phyloP scores from a whole-genome alignment of 2,329 filamentous ascomycete species.

The Colletotrichum scovillei region DNA sequence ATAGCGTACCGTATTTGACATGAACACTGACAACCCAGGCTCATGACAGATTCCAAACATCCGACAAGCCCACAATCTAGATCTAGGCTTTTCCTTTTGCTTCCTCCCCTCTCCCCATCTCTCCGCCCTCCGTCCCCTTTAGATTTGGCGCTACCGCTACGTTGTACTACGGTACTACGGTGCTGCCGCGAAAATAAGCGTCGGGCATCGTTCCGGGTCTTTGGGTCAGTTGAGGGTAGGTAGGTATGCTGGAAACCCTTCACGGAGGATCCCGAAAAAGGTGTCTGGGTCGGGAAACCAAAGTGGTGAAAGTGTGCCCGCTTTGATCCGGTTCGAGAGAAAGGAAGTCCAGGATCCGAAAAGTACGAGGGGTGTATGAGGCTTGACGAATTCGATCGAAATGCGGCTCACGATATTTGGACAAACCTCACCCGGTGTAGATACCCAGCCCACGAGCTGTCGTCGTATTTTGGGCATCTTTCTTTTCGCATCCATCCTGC shows the following conservation, averaged over 20 bases:
- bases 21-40: neutral
- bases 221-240: neutral
- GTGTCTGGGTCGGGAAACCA: neutral
- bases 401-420: neutral
- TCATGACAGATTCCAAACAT: too few relatives aligned
- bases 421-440: too few relatives aligned
- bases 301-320: too few relatives aligned
- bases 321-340: too few relatives aligned
- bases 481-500: too few relatives aligned
- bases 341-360: neutral
- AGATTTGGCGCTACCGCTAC: neutral
- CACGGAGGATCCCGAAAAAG: neutral
- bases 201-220: neutral
- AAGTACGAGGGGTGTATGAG: too few relatives aligned
- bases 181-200: neutral
- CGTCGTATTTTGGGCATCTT: too few relatives aligned
- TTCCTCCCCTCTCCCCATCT: too few relatives aligned
- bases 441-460: too few relatives aligned
- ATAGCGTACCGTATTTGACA: neutral
- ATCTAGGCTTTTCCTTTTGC: neutral
- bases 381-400: neutral
- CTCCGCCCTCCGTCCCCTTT: neutral
- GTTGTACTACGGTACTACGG: too few relatives aligned
- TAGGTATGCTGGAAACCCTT: neutral
- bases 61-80: neutral